Evolutionary conservation across 768 basidiomycete species (phyloP), one percentile per base, ranked within the genome.

Genomic region (Suillus cothurnatus): DNA sequence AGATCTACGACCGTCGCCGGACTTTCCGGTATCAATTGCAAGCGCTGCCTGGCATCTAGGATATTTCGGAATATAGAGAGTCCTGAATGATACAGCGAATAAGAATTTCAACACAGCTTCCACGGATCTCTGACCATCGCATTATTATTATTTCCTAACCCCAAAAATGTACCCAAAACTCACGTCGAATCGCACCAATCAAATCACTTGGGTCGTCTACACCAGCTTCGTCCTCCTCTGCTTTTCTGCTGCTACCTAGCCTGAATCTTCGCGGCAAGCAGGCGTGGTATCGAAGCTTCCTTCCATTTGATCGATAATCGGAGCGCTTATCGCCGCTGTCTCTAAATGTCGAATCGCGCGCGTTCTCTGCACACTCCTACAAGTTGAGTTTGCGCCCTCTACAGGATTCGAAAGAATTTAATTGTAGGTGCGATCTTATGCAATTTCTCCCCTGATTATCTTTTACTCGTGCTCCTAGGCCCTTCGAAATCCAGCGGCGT

Each of bases 181-280:
- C 58, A 59, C 39, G 58, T 59, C 14, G 39, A 59, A 59, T 59
- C 58, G 58, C 39, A 59, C 58, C 58, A 59, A 59, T 59, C 58
- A 59, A 14, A 59, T 59, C 3, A 6, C 58, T 28, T 59, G 58
- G 38, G 26, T 21, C 58, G 39, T 41, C 58, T 21, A 31, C 38
- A 21, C 58, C 68, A 45, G 71, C 61, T 67, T 66, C 43, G 64
- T 66, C 64, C 56, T 67, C 58, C 70, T 73, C 72, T 67, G 62
- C 64, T 64, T 72, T 63, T 63, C 69, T 68, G 59, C 66, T 52
- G 67, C 66, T 75, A 74, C 74, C 75, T 68, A 75, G 67, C 61
- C 67, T 66, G 26, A 59, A 41, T 59, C 58, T 59, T 59, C 41
- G 58, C 58, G 39, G 58, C 26, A 59, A 66, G 67, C 66, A 66